These are phyloP conservation scores for Graphilbum fragrans DNA, from an alignment of 2,329 filamentous ascomycete species.

Conservation along the genomic window DNA sequence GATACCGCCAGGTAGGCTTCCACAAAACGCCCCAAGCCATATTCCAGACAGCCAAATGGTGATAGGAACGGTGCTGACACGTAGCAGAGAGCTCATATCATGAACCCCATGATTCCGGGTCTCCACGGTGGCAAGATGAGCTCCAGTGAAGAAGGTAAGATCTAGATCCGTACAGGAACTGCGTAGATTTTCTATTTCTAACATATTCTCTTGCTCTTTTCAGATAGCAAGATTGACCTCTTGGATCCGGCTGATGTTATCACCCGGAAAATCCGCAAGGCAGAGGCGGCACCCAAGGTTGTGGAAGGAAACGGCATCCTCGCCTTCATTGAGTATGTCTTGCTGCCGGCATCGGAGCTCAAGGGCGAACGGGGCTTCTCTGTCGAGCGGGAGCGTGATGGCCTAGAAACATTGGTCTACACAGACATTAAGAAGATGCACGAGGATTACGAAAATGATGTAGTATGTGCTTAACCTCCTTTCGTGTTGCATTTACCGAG, in stretches of 20 bases:
- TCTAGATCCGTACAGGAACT: too few species aligned
- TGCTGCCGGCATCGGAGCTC: slow-evolving; percentile 66
- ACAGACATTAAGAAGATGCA: slow-evolving; percentile 61
- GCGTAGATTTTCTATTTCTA: background rate
- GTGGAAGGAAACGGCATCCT: slow-evolving; percentile 80
- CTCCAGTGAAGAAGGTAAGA: slow-evolving; percentile 51
- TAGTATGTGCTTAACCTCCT: slow-evolving; percentile 30
- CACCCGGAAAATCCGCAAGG: slow-evolving; percentile 75
- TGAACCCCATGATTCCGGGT: slow-evolving; percentile 72
- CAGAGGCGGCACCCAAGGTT: slow-evolving; percentile 61
- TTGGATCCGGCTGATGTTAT: slow-evolving; percentile 67
- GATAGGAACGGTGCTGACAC: too few species aligned
- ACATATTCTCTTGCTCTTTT: background rate
- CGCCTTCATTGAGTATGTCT: slow-evolving; percentile 74
- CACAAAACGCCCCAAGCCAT: background rate
- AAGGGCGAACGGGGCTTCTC: slow-evolving; percentile 50
- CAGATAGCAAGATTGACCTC: slow-evolving; percentile 85
- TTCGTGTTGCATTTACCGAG: background rate
- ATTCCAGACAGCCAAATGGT: too few species aligned
- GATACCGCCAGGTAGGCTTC: slow-evolving; percentile 51
- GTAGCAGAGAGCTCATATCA: slow-evolving; percentile 38
- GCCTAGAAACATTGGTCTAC: slow-evolving; percentile 65
- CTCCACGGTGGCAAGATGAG: slow-evolving; percentile 80
- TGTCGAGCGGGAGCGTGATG: slow-evolving; percentile 54
- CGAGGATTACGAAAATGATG: slow-evolving; percentile 68